Conservation (phyloP, 129 eudicot species). For the Escallonia herrerae region DNA sequence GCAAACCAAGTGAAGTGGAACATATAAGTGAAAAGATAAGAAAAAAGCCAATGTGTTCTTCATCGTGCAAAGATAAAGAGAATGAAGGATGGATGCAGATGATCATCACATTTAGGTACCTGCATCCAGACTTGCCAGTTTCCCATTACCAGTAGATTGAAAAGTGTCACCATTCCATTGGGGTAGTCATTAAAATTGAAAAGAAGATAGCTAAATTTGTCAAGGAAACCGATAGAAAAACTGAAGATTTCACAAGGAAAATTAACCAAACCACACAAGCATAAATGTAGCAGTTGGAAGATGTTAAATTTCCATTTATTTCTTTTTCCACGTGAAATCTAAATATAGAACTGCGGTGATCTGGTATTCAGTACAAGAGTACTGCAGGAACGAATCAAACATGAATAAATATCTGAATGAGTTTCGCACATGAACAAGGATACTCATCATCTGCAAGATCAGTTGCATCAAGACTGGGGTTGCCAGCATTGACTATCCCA, state of each 20-base stretch:
- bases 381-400: too few species aligned
- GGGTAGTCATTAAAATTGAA: constrained; percentile 96
- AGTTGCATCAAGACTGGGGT: constrained; percentile 49
- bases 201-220: constrained; percentile 68
- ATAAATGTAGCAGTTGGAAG: too few species aligned
- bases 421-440: constrained; percentile 30
- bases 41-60: too few species aligned
- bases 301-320: too few species aligned
- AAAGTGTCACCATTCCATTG: constrained; percentile 93
- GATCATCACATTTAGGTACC: constrained; percentile 28
- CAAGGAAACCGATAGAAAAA: constrained; percentile 33
- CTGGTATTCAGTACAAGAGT: too few species aligned
- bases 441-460: constrained; percentile 89
- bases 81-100: too few species aligned
- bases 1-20: too few species aligned
- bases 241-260: not conserved
- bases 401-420: not conserved
- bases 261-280: too few species aligned
- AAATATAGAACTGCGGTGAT: too few species aligned
- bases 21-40: too few species aligned
- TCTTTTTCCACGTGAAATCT: too few species aligned
- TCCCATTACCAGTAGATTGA: constrained; percentile 86
- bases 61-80: too few species aligned
- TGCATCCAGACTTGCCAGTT: constrained; percentile 96
- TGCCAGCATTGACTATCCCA: constrained; percentile 87